These are phyloP conservation scores for Sclerotinia sclerotiorum DNA, from an alignment of 2,329 filamentous ascomycete species.

Conservation along the genomic window DNA sequence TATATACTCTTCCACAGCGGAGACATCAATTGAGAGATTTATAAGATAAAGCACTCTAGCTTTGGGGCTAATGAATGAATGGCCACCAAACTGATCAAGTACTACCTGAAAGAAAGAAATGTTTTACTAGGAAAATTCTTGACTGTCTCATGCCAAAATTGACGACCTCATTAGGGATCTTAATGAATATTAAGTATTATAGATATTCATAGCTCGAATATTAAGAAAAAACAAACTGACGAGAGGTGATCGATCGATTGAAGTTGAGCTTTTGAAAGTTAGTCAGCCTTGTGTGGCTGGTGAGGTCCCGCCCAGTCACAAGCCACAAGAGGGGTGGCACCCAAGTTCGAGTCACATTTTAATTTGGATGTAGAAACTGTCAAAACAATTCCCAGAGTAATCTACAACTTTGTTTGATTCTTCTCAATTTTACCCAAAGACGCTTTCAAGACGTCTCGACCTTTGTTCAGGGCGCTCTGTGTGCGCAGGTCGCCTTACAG, in stretches of 20 bases:
- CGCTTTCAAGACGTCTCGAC: constrained; percentile 48
- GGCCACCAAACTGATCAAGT: not conserved
- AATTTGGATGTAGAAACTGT: constrained; percentile 1
- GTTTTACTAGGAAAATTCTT: not conserved
- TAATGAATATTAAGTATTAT: not conserved
- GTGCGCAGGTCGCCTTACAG: constrained; percentile 56
- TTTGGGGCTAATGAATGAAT: not conserved
- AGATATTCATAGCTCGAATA: not conserved
- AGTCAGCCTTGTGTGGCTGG: constrained; percentile 17
- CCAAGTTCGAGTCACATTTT: constrained; percentile 24
- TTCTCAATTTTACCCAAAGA: not conserved
- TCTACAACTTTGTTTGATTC: constrained; percentile 7
- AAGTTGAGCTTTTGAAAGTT: not conserved
- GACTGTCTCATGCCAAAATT: not conserved
- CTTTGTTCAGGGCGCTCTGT: constrained; percentile 55
- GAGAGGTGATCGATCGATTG: not conserved
- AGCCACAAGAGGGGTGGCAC: constrained; percentile 19
- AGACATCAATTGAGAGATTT: not conserved
- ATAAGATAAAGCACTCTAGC: not conserved
- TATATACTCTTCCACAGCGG: not conserved
- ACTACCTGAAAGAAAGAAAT: constrained; percentile 4
- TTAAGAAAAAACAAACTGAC: not conserved
- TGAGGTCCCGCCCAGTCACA: not conserved
- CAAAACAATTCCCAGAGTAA: constrained; percentile 1
- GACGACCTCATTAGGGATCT: not conserved